Evolutionary conservation across 805 yeast species (phyloP).

Genomic region (Metschnikowia koreensis): DNA sequence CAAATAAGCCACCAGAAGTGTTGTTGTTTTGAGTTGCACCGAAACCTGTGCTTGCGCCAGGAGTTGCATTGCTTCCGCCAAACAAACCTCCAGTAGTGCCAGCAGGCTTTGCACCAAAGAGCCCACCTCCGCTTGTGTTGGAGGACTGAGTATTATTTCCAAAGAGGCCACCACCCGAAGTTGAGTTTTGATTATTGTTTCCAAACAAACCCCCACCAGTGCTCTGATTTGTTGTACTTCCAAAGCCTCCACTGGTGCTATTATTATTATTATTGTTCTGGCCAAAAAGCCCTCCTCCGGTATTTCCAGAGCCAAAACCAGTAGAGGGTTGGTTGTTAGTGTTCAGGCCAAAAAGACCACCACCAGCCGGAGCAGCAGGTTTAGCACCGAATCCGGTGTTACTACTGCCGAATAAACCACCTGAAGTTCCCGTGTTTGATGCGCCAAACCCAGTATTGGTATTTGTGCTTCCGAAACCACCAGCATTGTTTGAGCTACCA

Average conservation of each 20-base stretch:
- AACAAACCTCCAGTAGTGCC: conserved; percentile 16
- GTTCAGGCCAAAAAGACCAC: conserved; percentile 15
- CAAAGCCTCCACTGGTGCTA: conserved; percentile 19
- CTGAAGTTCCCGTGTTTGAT: conserved; percentile 4
- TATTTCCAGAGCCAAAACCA: conserved; percentile 9
- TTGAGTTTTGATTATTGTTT: conserved; percentile 10
- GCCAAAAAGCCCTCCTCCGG: conserved; percentile 18
- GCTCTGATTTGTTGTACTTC: conserved; percentile 8
- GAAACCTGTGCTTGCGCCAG: conserved; percentile 11
- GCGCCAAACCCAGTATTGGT: background rate
- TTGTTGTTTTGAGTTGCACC: conserved; percentile 20
- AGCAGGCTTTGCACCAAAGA: conserved; percentile 26
- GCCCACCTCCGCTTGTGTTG: conserved; percentile 26
- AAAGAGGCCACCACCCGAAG: conserved; percentile 19
- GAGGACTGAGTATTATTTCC: conserved; percentile 17
- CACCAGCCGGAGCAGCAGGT: conserved; percentile 14
- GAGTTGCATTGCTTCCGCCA: conserved; percentile 13
- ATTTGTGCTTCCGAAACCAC: conserved; percentile 13
- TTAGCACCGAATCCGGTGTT: conserved; percentile 31
- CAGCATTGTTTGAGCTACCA: conserved; percentile 12
- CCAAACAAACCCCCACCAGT: conserved; percentile 24
- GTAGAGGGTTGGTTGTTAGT: conserved; percentile 17
- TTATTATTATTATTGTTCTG: conserved; percentile 11
- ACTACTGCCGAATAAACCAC: conserved; percentile 44
- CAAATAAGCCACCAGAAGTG: conserved; percentile 33